phyloP scores from a whole-genome alignment of 2,329 filamentous ascomycete genomes.

The Dactylellina leptospora region DNA sequence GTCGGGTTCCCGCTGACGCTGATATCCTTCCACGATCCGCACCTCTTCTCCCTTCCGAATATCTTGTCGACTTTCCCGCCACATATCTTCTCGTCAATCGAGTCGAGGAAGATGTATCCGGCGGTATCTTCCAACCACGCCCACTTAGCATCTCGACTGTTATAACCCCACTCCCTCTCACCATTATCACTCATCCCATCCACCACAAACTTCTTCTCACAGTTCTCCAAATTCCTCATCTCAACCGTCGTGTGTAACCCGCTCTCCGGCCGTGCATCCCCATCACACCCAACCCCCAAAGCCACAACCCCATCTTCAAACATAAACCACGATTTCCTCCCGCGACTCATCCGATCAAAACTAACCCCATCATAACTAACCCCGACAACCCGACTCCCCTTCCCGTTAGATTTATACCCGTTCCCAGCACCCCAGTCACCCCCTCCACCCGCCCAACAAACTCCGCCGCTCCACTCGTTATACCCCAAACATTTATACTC shows the following conservation, averaged over 20 bases:
- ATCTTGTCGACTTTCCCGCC: not conserved
- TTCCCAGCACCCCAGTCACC: conserved; percentile 11
- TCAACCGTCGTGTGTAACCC: conserved; percentile 45
- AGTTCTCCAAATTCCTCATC: conserved; percentile 24
- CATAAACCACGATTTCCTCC: conserved; percentile 52
- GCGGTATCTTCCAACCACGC: conserved; percentile 42
- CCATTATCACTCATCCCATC: conserved; percentile 15
- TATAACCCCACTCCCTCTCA: conserved; percentile 3
- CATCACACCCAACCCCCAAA: conserved; percentile 28
- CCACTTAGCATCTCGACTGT: conserved; percentile 16
- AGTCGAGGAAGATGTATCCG: conserved; percentile 51
- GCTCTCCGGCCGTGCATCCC: not conserved
- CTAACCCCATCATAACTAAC: conserved; percentile 41
- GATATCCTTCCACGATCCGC: conserved; percentile 35
- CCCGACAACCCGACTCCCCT: conserved; percentile 23
- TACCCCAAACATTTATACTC: conserved; percentile 44
- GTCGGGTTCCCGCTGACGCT: conserved; percentile 2
- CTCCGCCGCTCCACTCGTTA: conserved; percentile 47
- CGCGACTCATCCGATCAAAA: conserved; percentile 18
- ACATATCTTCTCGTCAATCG: not conserved
- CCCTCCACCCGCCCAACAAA: conserved; percentile 43
- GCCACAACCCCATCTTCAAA: conserved; percentile 38
- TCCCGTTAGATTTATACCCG: conserved; percentile 8
- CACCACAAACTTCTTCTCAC: conserved; percentile 5
- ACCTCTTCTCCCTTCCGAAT: conserved; percentile 10